Conservation (phyloP, 371 early-diverging fungal genomes). For the Dinochytrium kinnereticum region DNA sequence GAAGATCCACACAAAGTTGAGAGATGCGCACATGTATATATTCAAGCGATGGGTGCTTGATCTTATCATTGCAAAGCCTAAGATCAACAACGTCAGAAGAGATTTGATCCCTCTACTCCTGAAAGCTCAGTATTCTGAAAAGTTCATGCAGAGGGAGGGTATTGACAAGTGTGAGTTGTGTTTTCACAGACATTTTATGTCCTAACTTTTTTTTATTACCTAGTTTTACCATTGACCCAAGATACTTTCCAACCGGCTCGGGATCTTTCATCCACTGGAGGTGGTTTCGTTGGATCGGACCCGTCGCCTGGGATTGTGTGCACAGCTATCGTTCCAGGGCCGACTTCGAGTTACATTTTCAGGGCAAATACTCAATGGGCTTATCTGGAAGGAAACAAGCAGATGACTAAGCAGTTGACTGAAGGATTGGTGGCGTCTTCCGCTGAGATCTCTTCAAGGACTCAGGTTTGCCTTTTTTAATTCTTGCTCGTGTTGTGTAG, state of each 20-base stretch:
- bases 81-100: conserved; percentile 69
- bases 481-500: too few species aligned
- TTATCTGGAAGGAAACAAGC: conserved; percentile 85
- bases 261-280: conserved; percentile 33
- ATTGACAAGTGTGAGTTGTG: conserved; percentile 63
- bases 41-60: conserved; percentile 91
- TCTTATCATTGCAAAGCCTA: conserved; percentile 66
- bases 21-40: conserved; percentile 90
- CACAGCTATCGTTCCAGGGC: conserved; percentile 61
- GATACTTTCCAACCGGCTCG: conserved; percentile 43
- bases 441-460: conserved; percentile 63
- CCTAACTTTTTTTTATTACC: not conserved
- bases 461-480: conserved; percentile 57
- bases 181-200: not conserved
- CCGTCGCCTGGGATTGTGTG: conserved; percentile 49
- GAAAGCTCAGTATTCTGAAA: conserved; percentile 53
- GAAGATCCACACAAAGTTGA: conserved; percentile 72
- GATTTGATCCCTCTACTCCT: conserved; percentile 87
- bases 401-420: conserved; percentile 63
- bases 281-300: conserved; percentile 31
- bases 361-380: conserved; percentile 82
- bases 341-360: conserved; percentile 58
- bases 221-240: conserved; percentile 25
- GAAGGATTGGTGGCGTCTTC: conserved; percentile 66
- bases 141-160: conserved; percentile 68